Evolutionary conservation across 2,329 filamentous ascomycete species (phyloP).

Genomic region (Colletotrichum neosansevieriae): DNA sequence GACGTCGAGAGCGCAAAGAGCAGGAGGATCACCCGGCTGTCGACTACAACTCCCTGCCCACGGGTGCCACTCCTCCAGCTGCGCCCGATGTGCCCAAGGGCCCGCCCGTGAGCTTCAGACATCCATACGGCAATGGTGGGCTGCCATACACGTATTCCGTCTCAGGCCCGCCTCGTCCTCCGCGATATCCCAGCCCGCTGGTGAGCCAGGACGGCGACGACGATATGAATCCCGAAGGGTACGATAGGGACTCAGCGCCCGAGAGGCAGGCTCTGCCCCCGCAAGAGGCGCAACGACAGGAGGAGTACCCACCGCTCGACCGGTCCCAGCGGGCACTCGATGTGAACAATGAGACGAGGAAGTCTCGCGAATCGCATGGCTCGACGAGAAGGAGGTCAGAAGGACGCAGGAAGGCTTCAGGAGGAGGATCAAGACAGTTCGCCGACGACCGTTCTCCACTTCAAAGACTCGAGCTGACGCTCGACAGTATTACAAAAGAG

Average conservation of each 20-base stretch:
- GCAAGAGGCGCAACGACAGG: conserved; percentile 41
- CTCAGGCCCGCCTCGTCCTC: conserved; percentile 47
- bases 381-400: conserved; percentile 33
- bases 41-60: conserved; percentile 51
- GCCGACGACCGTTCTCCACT: conserved; percentile 89
- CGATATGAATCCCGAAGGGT: conserved; percentile 49
- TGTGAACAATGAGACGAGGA: conserved; percentile 37
- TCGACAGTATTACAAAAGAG: conserved; percentile 95
- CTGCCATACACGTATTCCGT: conserved; percentile 44
- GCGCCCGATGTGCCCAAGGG: conserved; percentile 72
- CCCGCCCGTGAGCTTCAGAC: conserved; percentile 69
- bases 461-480: conserved; percentile 90
- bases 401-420: conserved; percentile 53
- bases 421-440: conserved; percentile 66
- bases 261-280: conserved; percentile 41
- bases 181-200: conserved; percentile 43
- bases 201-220: conserved; percentile 43
- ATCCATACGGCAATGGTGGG: conserved; percentile 57
- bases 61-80: conserved; percentile 57
- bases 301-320: conserved; percentile 46
- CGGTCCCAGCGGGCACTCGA: conserved; percentile 47
- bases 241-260: conserved; percentile 45
- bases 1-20: conserved; percentile 53
- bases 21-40: conserved; percentile 20
- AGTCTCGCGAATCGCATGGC: conserved; percentile 10